These are phyloP conservation scores for Pestalotiopsis sp. DNA, from an alignment of 2,329 filamentous ascomycete genomes.

Conservation along the genomic window DNA sequence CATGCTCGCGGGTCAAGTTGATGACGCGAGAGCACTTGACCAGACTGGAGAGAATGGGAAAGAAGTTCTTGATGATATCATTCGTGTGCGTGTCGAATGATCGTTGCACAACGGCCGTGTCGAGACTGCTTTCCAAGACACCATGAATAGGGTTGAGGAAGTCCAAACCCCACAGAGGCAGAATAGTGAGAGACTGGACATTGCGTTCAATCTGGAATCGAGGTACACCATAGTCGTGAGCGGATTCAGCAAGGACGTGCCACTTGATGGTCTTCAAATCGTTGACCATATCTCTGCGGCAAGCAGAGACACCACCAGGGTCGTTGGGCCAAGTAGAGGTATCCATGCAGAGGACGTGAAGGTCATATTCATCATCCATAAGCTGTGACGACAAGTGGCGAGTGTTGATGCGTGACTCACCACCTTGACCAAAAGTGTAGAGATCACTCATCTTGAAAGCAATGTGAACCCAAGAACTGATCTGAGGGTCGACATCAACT, in stretches of 20 bases:
- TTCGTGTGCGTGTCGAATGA: not conserved
- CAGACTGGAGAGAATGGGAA: slow-evolving; percentile 3
- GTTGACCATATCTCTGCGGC: slow-evolving; percentile 10
- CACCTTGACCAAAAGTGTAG: not conserved
- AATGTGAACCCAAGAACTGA: slow-evolving; percentile 8
- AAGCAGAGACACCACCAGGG: slow-evolving; percentile 9
- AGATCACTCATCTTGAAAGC: slow-evolving; percentile 5
- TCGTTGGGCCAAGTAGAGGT: slow-evolving; percentile 11
- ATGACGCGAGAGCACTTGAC: not conserved
- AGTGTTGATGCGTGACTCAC: slow-evolving; percentile 6
- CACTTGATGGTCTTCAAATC: slow-evolving; percentile 11
- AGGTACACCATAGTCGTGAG: slow-evolving; percentile 10
- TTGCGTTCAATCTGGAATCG: slow-evolving; percentile 11
- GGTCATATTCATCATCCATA: not conserved
- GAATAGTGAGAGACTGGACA: slow-evolving; percentile 11
- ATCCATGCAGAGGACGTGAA: slow-evolving; percentile 10
- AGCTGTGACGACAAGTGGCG: slow-evolving; percentile 7
- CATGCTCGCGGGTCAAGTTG: slow-evolving; percentile 5
- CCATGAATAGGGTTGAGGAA: slow-evolving; percentile 8
- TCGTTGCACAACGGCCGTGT: slow-evolving; percentile 2
- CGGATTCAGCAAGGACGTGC: slow-evolving; percentile 11
- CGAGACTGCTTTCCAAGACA: slow-evolving; percentile 6
- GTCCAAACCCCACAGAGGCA: slow-evolving; percentile 10
- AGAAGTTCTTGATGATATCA: slow-evolving; percentile 3
- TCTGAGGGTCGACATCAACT: slow-evolving; percentile 8